Conservation (phyloP, 495 filamentous ascomycete species). For the Clohesyomyces aquaticus region DNA sequence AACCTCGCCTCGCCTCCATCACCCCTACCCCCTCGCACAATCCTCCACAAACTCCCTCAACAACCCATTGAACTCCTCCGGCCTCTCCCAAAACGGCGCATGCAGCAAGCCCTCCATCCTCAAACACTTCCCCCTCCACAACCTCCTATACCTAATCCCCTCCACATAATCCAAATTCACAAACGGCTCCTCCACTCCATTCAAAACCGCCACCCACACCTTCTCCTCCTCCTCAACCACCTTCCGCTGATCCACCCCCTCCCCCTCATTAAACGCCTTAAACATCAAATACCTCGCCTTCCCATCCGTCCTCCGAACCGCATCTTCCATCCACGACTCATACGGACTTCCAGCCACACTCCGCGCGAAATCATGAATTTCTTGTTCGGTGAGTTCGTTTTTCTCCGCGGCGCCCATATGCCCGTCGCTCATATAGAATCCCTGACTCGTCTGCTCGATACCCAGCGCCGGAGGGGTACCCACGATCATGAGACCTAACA, state of each 20-base stretch:
- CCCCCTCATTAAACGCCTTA: slow-evolving; percentile 22
- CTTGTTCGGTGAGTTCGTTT: slow-evolving; percentile 15
- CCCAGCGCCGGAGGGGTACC: slow-evolving; percentile 37
- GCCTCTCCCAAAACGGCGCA: slow-evolving; percentile 39
- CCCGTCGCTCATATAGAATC: slow-evolving; percentile 23
- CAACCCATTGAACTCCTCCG: slow-evolving; percentile 25
- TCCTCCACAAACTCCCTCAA: slow-evolving; percentile 32
- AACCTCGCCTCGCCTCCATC: too few species aligned
- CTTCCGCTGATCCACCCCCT: slow-evolving; percentile 31
- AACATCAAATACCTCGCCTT: slow-evolving; percentile 32
- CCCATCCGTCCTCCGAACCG: slow-evolving; percentile 33
- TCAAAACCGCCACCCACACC: slow-evolving; percentile 28
- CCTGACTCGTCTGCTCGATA: slow-evolving; percentile 15
- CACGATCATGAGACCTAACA: slow-evolving; percentile 37
- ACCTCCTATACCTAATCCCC: slow-evolving; percentile 27
- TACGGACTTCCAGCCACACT: slow-evolving; percentile 15
- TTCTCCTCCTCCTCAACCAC: slow-evolving; percentile 21
- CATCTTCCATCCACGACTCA: slow-evolving; percentile 35
- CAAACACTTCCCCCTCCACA: slow-evolving; percentile 35
- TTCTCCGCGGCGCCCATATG: slow-evolving; percentile 16
- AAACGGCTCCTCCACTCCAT: slow-evolving; percentile 37
- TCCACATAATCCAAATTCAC: slow-evolving; percentile 36
- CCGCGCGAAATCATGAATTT: slow-evolving; percentile 17
- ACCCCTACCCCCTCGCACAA: slow-evolving; percentile 10
- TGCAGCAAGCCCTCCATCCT: slow-evolving; percentile 26